Base-by-base conservation (phyloP, 2,329 filamentous ascomycete genomes). In the Xylaria sp. region DNA sequence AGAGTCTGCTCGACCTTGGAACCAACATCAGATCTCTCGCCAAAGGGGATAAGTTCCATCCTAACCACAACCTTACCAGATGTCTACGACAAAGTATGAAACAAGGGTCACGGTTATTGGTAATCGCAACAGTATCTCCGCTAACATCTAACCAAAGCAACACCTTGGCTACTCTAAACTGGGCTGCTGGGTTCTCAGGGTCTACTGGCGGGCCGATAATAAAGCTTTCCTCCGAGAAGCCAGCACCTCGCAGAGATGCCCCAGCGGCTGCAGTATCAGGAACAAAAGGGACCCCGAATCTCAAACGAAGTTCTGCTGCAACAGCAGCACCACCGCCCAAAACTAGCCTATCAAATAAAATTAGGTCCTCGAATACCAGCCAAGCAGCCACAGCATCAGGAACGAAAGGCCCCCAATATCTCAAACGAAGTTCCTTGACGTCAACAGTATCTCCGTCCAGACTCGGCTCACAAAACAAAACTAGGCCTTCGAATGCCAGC, bases 41-140 rank as follows among this genome's bases (percentile, higher is more conserved):
- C 12, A 88, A 90, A 68, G 92, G 92, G 39, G 93, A 91, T 1
- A 94, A 97, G 78, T 89, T 98, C 55, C 93, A 94, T 0, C 98
- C 97, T 82, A 87, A 94, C 66, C 98, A 93, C 73, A 97, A 97
- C 88, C 87, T 98, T 72, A 98, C 94, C 8, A 96, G 97, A 77
- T 88, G 97, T 58, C 86, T 99, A 50, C 94, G 97, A 87, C 96
- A 95, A 78, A 97, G 93, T 4, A 85, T 99, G 13, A 92, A 93
- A 3, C 94, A 94, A 2, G 98, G 97, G 81, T 94, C 91, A 72
- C 97, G 98, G 83, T 97, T 95, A 0, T 90, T 98, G 75, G 98
- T 98, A 94, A 97, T 98, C 80, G 93, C 98, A 78, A 98, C 98
- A 92, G 91, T 97, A 65, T 95, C 92, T 72, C 94, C 96, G 28